Conservation (phyloP, 768 basidiomycete genomes). For the Leccinum olivaceopallidum region DNA sequence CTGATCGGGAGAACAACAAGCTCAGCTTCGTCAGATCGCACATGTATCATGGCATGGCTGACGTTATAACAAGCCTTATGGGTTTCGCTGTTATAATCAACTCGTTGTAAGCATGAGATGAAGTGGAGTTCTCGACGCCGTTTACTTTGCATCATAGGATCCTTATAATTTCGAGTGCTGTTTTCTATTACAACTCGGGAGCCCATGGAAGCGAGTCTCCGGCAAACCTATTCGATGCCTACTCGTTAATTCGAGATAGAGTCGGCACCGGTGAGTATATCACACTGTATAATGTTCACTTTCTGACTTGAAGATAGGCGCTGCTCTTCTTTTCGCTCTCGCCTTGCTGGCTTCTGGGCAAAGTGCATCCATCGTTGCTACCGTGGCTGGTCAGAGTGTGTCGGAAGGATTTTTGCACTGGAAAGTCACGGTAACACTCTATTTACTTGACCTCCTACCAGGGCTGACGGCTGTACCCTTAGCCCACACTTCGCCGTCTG, state of each 20-base stretch:
- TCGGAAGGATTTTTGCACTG: constrained; percentile 89
- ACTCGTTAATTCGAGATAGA: constrained; percentile 63
- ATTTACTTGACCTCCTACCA: constrained; percentile 22
- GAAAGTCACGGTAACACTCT: constrained; percentile 58
- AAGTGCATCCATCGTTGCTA: constrained; percentile 87
- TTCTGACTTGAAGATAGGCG: constrained; percentile 44
- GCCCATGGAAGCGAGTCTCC: constrained; percentile 42
- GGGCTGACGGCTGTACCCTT: constrained; percentile 24
- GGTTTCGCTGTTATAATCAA: constrained; percentile 91
- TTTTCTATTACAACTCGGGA: constrained; percentile 64
- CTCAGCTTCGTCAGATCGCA: constrained; percentile 59
- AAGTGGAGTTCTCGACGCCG: not conserved
- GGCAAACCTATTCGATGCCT: constrained; percentile 84
- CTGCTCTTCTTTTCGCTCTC: constrained; percentile 86
- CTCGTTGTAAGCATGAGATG: constrained; percentile 54
- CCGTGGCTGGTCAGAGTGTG: constrained; percentile 87
- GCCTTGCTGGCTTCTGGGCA: constrained; percentile 86
- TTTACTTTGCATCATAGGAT: constrained; percentile 48
- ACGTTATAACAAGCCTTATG: constrained; percentile 68
- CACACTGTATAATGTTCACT: not conserved
- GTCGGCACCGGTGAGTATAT: constrained; percentile 63
- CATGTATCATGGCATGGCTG: constrained; percentile 62
- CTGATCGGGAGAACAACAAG: constrained; percentile 57
- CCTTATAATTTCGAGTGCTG: constrained; percentile 77
- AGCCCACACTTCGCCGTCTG: constrained; percentile 79